Percentiles rank a stretch among this genome's conserved stretches.
Conservation (phyloP, 2,329 filamentous ascomycete genomes). For the Tolypocladium inflatum region DNA sequence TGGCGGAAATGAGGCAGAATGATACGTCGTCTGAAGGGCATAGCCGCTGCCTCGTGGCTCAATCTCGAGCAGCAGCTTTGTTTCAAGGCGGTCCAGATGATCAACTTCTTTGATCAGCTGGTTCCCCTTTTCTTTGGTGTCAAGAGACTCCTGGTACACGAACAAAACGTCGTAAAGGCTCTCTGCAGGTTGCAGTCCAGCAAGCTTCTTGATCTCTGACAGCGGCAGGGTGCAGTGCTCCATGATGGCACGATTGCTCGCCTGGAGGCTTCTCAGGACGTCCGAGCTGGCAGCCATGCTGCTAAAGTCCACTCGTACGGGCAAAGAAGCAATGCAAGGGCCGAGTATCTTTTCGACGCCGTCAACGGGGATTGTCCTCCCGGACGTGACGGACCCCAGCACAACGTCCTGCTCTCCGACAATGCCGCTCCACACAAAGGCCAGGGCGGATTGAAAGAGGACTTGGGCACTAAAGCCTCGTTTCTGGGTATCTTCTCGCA, state of each 20-base stretch:
- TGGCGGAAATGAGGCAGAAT: constrained; percentile 37
- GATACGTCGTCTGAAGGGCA: constrained; percentile 37
- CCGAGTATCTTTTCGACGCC: constrained; percentile 67
- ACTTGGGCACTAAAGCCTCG: constrained; percentile 54
- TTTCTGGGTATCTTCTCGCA: constrained; percentile 23
- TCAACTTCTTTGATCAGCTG: constrained; percentile 42
- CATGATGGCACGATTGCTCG: constrained; percentile 55
- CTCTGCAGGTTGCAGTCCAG: constrained; percentile 42
- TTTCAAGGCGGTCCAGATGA: constrained; percentile 66
- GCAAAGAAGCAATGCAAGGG: constrained; percentile 69
- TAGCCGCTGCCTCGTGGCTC: constrained; percentile 46
- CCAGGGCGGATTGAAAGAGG: constrained; percentile 65
- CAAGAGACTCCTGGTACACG: constrained; percentile 71
- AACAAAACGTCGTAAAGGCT: constrained; percentile 69
- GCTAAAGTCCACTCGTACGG: constrained; percentile 54
- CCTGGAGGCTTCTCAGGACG: constrained; percentile 54
- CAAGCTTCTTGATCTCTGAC: constrained; percentile 56
- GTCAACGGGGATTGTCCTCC: constrained; percentile 61
- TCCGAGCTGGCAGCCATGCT: constrained; percentile 44
- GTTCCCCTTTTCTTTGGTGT: constrained; percentile 15
- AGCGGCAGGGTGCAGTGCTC: constrained; percentile 55
- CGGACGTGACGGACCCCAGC: constrained; percentile 75
- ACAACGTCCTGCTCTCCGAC: constrained; percentile 56
- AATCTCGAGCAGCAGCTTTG: constrained; percentile 65
- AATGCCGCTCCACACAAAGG: constrained; percentile 56